Percentiles rank a stretch among this genome's conserved stretches.
These are phyloP conservation scores for Leccinum sublutescens DNA, from an alignment of 768 basidiomycete genomes.

Conservation along the genomic window DNA sequence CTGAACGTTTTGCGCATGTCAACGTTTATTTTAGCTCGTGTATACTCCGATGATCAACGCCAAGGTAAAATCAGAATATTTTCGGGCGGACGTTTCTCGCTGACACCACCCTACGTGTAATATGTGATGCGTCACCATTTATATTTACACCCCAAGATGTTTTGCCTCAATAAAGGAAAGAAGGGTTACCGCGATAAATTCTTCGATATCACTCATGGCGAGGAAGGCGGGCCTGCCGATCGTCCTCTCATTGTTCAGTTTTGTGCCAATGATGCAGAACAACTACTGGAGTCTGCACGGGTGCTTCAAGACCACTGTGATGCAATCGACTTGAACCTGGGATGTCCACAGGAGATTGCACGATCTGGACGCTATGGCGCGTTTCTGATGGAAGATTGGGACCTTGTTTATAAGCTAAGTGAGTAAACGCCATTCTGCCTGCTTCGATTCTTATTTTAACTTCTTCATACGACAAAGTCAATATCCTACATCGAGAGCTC, in stretches of 20 bases:
- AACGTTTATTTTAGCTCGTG: conserved; percentile 51
- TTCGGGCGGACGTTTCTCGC: neutral
- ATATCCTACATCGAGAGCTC: conserved; percentile 79
- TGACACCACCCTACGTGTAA: neutral
- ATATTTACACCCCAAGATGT: conserved; percentile 48
- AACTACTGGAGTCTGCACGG: conserved; percentile 74
- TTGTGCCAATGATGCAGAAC: conserved; percentile 85
- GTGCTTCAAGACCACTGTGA: conserved; percentile 80
- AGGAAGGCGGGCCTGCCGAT: conserved; percentile 79
- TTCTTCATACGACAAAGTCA: conserved; percentile 50
- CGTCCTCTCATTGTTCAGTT: conserved; percentile 91
- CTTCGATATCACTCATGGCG: conserved; percentile 68
- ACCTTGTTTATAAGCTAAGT: conserved; percentile 80
- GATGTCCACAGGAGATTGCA: conserved; percentile 96
- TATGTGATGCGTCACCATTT: neutral
- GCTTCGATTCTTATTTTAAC: neutral
- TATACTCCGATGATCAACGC: conserved; percentile 99
- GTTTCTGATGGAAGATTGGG: conserved; percentile 95
- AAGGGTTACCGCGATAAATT: conserved; percentile 55
- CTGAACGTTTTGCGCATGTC: too few species aligned
- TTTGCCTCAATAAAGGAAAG: conserved; percentile 36
- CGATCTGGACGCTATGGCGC: conserved; percentile 82
- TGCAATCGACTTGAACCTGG: conserved; percentile 91
- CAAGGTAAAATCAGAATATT: conserved; percentile 47
- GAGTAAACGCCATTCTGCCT: conserved; percentile 22